Evolutionary conservation across 805 yeast genomes (phyloP), one percentile per base, ranked within the genome.

Genomic region (Kuraishia capsulata): DNA sequence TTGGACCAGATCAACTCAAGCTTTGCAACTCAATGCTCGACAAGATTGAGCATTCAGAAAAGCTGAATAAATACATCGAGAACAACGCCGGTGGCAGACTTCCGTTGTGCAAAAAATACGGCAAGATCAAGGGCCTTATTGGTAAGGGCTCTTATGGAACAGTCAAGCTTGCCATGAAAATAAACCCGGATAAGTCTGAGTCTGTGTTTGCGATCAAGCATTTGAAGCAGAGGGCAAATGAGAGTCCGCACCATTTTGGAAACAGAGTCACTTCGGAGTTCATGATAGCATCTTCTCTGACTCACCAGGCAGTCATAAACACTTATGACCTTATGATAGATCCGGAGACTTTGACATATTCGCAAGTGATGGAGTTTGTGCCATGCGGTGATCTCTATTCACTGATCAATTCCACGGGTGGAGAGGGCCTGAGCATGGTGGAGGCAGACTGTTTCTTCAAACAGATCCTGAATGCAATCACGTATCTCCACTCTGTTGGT

Each of bases 321-420:
- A 85, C 84, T 6, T 75, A 76, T 48, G 96, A 84, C 59, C 68
- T 89, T 37, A 75, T 89, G 85, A 75, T 77, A 46, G 81, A 85
- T 62, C 64, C 81, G 46, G 60, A 76, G 52, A 54, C 79, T 51
- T 74, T 87, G 57, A 70, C 82, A 45, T 80, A 80, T 63, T 76
- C 83, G 38, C 95, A 90, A 59, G 87, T 92, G 39, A 88, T 92
- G 97, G 98, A 92, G 61, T 90, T 80, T 57, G 85, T 95, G 50
- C 86, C 95, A 5, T 88, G 88, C 44, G 94, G 94, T 41, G 94
- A 83, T 54, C 61, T 83, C 21, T 82, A 78, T 53, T 63, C 81
- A 1, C 62, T 81, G 25, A 71, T 81, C 38, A 58, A 72, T 18
- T 62, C 72, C 20, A 63, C 72, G 1, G 61, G 73, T 35, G 71